phyloP scores from a whole-genome alignment of 169 alveolate species.

The Babesia ovata region DNA sequence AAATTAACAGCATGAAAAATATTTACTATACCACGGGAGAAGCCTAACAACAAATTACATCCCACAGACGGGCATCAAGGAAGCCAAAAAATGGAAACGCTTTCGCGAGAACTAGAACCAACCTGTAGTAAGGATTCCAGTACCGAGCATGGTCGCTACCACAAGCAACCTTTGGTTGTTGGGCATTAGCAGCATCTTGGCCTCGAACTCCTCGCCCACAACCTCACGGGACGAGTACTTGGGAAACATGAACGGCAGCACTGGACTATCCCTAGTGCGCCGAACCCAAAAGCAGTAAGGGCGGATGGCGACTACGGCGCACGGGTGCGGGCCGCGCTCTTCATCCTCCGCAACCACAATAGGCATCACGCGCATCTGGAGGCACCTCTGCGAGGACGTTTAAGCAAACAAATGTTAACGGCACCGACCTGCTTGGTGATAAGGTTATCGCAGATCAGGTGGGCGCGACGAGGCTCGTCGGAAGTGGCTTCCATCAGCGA shows the following conservation, averaged over 20 bases:
- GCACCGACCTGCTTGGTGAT: slow-evolving; percentile 51
- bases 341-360: slow-evolving; percentile 17
- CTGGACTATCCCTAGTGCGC: slow-evolving; percentile 12
- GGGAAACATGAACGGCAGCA: slow-evolving; percentile 63
- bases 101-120: background rate
- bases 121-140: slow-evolving; percentile 40
- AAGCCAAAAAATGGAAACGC: background rate
- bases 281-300: slow-evolving; percentile 63
- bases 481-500: slow-evolving; percentile 25
- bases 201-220: slow-evolving; percentile 51
- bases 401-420: background rate
- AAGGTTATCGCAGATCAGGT: slow-evolving; percentile 53
- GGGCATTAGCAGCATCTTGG: slow-evolving; percentile 52
- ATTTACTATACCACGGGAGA: too few species aligned
- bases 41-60: background rate
- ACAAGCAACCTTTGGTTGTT: slow-evolving; percentile 51
- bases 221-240: slow-evolving; percentile 60
- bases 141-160: slow-evolving; percentile 52
- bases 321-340: slow-evolving; percentile 13
- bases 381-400: slow-evolving; percentile 28
- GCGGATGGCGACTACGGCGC: slow-evolving; percentile 51
- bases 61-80: slow-evolving; percentile 1
- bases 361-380: slow-evolving; percentile 62
- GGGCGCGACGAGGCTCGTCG: slow-evolving; percentile 50
- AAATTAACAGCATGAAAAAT: too few species aligned